Evolutionary conservation across 2,329 filamentous ascomycete genomes (phyloP).

Genomic region (Alternaria longipes): DNA sequence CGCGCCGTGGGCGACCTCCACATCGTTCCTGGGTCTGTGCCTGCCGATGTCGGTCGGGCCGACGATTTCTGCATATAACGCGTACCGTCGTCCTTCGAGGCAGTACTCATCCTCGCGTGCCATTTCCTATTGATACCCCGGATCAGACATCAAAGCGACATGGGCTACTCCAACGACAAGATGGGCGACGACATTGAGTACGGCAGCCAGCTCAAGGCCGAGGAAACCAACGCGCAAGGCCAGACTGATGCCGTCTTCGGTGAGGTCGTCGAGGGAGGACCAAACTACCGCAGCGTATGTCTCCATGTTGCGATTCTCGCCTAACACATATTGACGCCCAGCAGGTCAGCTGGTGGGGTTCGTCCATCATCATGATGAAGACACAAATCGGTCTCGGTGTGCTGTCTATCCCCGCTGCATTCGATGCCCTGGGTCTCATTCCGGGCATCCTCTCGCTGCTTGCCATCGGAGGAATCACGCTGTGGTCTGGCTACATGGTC

Average conservation of each 20-base stretch:
- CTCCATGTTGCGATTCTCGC: not conserved
- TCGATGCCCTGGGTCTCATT: conserved; percentile 59
- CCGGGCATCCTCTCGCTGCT: conserved; percentile 59
- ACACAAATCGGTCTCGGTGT: conserved; percentile 52
- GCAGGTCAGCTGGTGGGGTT: conserved; percentile 41
- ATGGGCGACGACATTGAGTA: conserved; percentile 12
- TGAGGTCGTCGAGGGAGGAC: conserved; percentile 53
- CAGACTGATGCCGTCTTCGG: conserved; percentile 60
- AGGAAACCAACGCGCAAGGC: conserved; percentile 14
- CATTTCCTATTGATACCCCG: conserved; percentile 7
- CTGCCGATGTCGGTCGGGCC: conserved; percentile 17
- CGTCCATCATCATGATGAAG: conserved; percentile 42
- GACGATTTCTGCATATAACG: conserved; percentile 17
- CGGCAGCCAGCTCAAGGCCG: conserved; percentile 11
- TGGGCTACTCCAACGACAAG: conserved; percentile 12
- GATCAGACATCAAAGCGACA: conserved; percentile 4
- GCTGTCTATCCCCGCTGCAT: conserved; percentile 60
- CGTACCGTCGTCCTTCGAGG: conserved; percentile 10
- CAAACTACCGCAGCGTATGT: conserved; percentile 63
- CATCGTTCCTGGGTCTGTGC: conserved; percentile 10
- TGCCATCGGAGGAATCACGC: conserved; percentile 55
- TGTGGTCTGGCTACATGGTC: conserved; percentile 61
- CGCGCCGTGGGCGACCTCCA: conserved; percentile 13
- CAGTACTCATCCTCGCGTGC: conserved; percentile 2
- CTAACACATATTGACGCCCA: conserved; percentile 6